These are phyloP conservation scores for Botrytis tulipae DNA, from an alignment of 2,329 filamentous ascomycete genomes.

Conservation along the genomic window DNA sequence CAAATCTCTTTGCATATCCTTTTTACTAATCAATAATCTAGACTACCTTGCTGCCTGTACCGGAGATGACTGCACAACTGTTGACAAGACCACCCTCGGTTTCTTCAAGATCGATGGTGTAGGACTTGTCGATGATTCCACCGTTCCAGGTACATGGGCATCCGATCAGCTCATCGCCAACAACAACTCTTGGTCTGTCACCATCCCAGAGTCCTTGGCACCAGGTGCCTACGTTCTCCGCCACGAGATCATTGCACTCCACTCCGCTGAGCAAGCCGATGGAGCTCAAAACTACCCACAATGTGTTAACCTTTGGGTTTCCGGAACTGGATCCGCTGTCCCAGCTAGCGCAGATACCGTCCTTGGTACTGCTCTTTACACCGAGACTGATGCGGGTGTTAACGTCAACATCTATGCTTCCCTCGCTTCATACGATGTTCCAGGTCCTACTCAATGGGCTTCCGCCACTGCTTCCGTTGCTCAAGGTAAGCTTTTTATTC, in stretches of 20 bases:
- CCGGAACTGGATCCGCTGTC: slow-evolving; percentile 43
- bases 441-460: slow-evolving; percentile 35
- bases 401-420: slow-evolving; percentile 42
- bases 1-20: too few species aligned
- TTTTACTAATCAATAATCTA: slow-evolving; percentile 20
- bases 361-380: slow-evolving; percentile 44
- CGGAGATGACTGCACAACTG: slow-evolving; percentile 42
- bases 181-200: slow-evolving; percentile 53
- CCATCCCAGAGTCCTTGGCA: slow-evolving; percentile 43
- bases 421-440: slow-evolving; percentile 37
- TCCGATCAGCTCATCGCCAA: slow-evolving; percentile 50
- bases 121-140: slow-evolving; percentile 39
- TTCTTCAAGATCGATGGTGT: slow-evolving; percentile 48
- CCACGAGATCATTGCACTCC: slow-evolving; percentile 42
- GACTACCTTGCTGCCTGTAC: slow-evolving; percentile 37
- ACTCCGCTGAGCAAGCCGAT: slow-evolving; percentile 40
- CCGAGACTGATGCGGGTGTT: slow-evolving; percentile 44
- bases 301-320: slow-evolving; percentile 51
- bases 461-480: background rate
- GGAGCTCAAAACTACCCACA: slow-evolving; percentile 51
- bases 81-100: slow-evolving; percentile 42
- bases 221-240: slow-evolving; percentile 51
- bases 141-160: slow-evolving; percentile 43
- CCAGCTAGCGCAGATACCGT: slow-evolving; percentile 40
- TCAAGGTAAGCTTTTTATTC: background rate